Conservation (phyloP, 129 eudicot genomes). For the Erigeron canadensis region DNA sequence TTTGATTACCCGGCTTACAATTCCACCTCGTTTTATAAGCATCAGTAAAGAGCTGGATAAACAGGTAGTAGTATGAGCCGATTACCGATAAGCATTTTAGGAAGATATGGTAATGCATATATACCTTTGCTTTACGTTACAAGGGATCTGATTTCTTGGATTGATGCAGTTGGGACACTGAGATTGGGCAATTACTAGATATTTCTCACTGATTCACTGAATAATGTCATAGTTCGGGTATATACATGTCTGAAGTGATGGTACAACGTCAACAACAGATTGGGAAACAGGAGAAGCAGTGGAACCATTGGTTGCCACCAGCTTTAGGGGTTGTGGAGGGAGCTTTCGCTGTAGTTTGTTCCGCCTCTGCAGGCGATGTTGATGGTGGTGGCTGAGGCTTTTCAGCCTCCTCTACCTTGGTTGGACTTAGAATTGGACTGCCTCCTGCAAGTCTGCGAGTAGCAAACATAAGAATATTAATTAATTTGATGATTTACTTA, state of each 20-base stretch:
- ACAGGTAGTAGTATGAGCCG: slow-evolving; percentile 20
- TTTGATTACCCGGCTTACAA: slow-evolving; percentile 8
- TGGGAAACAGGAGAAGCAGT: slow-evolving; percentile 55
- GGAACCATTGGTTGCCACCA: slow-evolving; percentile 47
- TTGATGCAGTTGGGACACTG: slow-evolving; percentile 13
- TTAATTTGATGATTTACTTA: background rate
- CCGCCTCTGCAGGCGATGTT: slow-evolving; percentile 27
- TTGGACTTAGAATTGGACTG: slow-evolving; percentile 34
- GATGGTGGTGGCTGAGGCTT: slow-evolving; percentile 23
- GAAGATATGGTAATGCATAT: slow-evolving; percentile 16
- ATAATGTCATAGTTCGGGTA: background rate
- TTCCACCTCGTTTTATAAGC: slow-evolving; percentile 14
- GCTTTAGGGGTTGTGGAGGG: slow-evolving; percentile 35
- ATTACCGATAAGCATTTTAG: background rate
- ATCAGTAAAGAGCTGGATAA: slow-evolving; percentile 13
- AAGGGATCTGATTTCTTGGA: slow-evolving; percentile 7
- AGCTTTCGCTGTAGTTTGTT: slow-evolving; percentile 28
- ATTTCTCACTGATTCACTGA: slow-evolving; percentile 11
- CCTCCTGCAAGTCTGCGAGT: slow-evolving; percentile 52
- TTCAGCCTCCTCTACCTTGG: slow-evolving; percentile 22
- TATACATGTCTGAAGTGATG: background rate
- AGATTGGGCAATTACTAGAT: slow-evolving; percentile 14
- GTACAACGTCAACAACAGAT: slow-evolving; percentile 40
- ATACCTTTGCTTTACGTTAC: slow-evolving; percentile 16
- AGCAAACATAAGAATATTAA: slow-evolving; percentile 9